These are phyloP conservation scores for Nigrospora oryzae DNA, from an alignment of 2,329 filamentous ascomycete genomes.

Conservation along the genomic window DNA sequence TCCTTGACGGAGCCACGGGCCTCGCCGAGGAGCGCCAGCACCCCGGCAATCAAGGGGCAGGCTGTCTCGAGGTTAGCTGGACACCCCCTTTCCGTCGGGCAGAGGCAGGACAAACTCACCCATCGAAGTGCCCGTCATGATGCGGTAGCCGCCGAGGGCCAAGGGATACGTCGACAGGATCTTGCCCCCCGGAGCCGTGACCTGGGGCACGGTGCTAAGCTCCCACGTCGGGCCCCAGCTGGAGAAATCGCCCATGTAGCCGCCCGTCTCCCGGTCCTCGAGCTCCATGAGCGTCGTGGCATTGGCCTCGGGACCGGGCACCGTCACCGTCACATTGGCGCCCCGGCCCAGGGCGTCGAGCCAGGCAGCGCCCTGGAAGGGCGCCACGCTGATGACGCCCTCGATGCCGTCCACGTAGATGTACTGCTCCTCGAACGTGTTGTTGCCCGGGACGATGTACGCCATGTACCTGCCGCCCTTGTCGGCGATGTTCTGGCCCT, in stretches of 20 bases:
- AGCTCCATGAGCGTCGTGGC: constrained; percentile 4
- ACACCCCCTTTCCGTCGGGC: neutral
- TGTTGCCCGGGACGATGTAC: constrained; percentile 22
- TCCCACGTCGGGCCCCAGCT: constrained; percentile 40
- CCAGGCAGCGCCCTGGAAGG: constrained; percentile 13
- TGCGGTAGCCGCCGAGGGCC: constrained; percentile 30
- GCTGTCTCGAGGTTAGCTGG: neutral
- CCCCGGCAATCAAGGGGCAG: constrained; percentile 32
- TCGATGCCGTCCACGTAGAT: constrained; percentile 4
- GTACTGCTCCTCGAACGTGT: neutral
- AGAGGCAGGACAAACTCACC: constrained; percentile 19
- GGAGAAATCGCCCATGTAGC: constrained; percentile 26
- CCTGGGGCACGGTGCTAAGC: constrained; percentile 36
- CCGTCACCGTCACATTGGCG: constrained; percentile 11
- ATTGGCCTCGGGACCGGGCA: constrained; percentile 7
- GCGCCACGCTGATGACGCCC: constrained; percentile 8
- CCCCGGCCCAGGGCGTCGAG: constrained; percentile 11
- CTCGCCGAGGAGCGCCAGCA: constrained; percentile 22
- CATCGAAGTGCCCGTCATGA: constrained; percentile 47
- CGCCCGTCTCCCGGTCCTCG: constrained; percentile 17
- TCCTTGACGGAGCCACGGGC: constrained; percentile 15
- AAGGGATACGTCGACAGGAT: constrained; percentile 44
- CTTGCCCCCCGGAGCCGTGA: constrained; percentile 36
- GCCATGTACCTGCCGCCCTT: constrained; percentile 32
- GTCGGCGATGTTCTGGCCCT: constrained; percentile 28